phyloP scores from a whole-genome alignment of 2,329 filamentous ascomycete species.

The Fusarium penzigii region DNA sequence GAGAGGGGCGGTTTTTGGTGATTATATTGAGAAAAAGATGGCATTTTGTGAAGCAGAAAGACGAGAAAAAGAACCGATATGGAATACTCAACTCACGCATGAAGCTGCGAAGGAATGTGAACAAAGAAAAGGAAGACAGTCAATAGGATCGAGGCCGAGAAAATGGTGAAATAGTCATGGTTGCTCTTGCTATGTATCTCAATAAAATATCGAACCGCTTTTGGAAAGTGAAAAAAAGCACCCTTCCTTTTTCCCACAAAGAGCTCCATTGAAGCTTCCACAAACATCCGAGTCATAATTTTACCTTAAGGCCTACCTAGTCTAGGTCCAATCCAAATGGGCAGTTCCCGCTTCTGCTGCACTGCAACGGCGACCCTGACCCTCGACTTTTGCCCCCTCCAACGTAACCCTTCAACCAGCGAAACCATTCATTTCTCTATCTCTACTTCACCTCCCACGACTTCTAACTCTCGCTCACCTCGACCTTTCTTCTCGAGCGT shows the following conservation, averaged over 20 bases:
- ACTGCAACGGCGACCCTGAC: background rate
- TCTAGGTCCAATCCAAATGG: constrained; percentile 9
- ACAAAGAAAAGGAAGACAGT: too few species aligned
- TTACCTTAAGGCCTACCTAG: background rate
- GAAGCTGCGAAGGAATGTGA: too few species aligned
- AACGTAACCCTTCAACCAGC: background rate
- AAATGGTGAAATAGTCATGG: too few species aligned
- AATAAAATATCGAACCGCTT: background rate
- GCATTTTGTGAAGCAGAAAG: too few species aligned
- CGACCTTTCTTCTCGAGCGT: background rate
- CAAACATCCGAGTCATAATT: background rate
- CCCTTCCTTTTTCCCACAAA: background rate
- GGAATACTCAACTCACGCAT: too few species aligned
- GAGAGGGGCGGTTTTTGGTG: constrained; percentile 11
- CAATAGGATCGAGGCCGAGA: too few species aligned
- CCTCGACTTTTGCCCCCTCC: constrained; percentile 6
- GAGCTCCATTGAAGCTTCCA: constrained; percentile 2
- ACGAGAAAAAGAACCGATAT: too few species aligned
- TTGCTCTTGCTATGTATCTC: too few species aligned
- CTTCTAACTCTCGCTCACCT: background rate
- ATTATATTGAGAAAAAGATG: background rate
- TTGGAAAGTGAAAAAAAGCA: background rate
- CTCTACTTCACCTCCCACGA: background rate
- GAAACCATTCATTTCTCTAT: background rate
- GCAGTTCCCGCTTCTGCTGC: background rate